These are phyloP conservation scores for Melanopsichium pennsylvanicum DNA, from an alignment of 1,284 basidiomycete species.

Conservation along the genomic window DNA sequence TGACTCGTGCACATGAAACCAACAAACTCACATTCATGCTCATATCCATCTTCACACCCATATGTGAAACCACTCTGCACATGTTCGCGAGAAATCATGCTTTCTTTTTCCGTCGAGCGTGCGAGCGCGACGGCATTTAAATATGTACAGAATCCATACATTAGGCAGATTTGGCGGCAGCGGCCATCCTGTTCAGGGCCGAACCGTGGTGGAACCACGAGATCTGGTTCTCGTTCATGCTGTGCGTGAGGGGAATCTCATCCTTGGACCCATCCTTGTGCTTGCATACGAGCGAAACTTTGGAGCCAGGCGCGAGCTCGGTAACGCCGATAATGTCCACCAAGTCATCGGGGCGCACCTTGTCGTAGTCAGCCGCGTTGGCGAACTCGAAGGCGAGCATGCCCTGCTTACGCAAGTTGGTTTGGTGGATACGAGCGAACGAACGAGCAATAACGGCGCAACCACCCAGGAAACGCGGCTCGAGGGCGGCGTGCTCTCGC, in stretches of 20 bases:
- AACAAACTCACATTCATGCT: too few relatives aligned
- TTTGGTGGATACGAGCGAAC: slow-evolving; percentile 98
- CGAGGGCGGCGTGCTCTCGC: slow-evolving; percentile 95
- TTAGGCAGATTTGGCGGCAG: slow-evolving; percentile 47
- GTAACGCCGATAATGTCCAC: slow-evolving; percentile 61
- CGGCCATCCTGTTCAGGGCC: slow-evolving; percentile 64
- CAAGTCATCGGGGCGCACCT: slow-evolving; percentile 58
- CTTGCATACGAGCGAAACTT: slow-evolving; percentile 58
- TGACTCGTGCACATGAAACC: too few relatives aligned
- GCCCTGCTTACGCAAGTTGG: slow-evolving; percentile 79
- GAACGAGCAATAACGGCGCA: slow-evolving; percentile 93
- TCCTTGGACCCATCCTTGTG: slow-evolving; percentile 63
- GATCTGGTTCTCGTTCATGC: slow-evolving; percentile 65
- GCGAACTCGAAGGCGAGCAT: slow-evolving; percentile 62
- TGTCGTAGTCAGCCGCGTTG: slow-evolving; percentile 64
- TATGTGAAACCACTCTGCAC: too few relatives aligned
- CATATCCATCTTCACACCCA: too few relatives aligned
- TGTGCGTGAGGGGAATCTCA: slow-evolving; percentile 61
- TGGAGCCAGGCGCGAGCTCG: slow-evolving; percentile 60
- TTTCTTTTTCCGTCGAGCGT: slow-evolving; percentile 21
- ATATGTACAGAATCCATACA: slow-evolving; percentile 24
- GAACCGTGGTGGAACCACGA: slow-evolving; percentile 64
- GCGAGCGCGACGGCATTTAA: slow-evolving; percentile 10
- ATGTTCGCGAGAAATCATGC: slow-evolving; percentile 2
- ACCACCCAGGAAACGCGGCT: slow-evolving; percentile 95